Evolutionary conservation across 2,329 filamentous ascomycete species (phyloP).

Genomic region (Monosporascus ibericus): DNA sequence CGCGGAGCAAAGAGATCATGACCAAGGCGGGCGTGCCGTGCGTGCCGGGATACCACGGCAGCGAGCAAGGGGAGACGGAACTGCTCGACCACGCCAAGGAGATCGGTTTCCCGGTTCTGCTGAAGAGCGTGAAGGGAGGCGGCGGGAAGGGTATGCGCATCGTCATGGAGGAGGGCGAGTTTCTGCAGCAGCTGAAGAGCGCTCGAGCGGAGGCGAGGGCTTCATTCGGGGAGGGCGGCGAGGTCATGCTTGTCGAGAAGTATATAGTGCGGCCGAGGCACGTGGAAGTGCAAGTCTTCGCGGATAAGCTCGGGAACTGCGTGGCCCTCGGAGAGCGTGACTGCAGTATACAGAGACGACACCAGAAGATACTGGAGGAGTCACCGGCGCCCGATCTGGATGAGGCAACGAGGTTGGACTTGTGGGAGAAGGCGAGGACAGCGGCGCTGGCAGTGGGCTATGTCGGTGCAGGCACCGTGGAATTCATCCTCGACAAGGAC

Average conservation of each 20-base stretch:
- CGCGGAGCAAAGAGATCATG: conserved; percentile 91
- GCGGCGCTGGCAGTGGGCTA: conserved; percentile 73
- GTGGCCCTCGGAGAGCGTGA: conserved; percentile 84
- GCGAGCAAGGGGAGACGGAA: conserved; percentile 64
- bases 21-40: conserved; percentile 89
- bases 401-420: conserved; percentile 49
- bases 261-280: conserved; percentile 76
- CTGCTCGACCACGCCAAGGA: conserved; percentile 65
- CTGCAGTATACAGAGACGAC: conserved; percentile 78
- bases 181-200: conserved; percentile 61
- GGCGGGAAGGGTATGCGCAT: conserved; percentile 83
- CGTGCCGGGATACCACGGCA: conserved; percentile 90
- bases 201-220: conserved; percentile 71
- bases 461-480: conserved; percentile 82
- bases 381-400: conserved; percentile 69
- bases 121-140: conserved; percentile 76
- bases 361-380: conserved; percentile 90
- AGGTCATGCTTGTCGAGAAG: conserved; percentile 78
- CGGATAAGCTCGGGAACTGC: conserved; percentile 71
- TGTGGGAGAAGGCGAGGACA: conserved; percentile 61
- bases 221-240: conserved; percentile 72
- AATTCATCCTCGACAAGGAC: conserved; percentile 84
- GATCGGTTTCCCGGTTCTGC: conserved; percentile 61
- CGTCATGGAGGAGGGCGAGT: conserved; percentile 62
- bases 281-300: conserved; percentile 88